Evolutionary conservation across 73 alveolate species (phyloP).

Genomic region (Halteria grandinella): DNA sequence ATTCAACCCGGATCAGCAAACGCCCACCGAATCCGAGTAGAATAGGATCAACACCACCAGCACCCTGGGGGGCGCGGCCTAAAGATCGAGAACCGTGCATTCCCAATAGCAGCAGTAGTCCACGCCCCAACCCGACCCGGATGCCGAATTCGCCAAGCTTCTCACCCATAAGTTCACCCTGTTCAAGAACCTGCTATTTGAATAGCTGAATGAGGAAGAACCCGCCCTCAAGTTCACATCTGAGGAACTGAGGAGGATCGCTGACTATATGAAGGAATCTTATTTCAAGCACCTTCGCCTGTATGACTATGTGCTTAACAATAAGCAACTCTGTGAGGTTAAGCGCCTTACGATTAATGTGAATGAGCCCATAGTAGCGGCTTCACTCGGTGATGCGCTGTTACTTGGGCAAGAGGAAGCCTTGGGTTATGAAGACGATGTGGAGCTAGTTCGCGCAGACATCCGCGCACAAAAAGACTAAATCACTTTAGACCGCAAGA

Average conservation of each 20-base stretch:
- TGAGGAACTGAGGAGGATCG: slow-evolving; percentile 32
- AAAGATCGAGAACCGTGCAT: too few species aligned
- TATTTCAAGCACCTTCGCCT: slow-evolving; percentile 49
- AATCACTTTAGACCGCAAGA: neutral
- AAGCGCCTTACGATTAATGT: neutral
- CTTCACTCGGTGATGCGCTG: slow-evolving; percentile 21
- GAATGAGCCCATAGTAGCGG: slow-evolving; percentile 1
- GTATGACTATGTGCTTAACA: slow-evolving; percentile 49
- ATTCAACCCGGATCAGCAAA: slow-evolving; percentile 29
- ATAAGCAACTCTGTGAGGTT: slow-evolving; percentile 37
- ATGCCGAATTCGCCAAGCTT: slow-evolving; percentile 3
- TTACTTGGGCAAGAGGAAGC: slow-evolving; percentile 11
- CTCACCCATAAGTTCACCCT: neutral
- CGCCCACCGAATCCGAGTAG: neutral
- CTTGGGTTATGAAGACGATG: slow-evolving; percentile 27
- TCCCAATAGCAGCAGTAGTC: neutral
- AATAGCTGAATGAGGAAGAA: slow-evolving; percentile 9
- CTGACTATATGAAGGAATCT: slow-evolving; percentile 28
- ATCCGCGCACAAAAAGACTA: neutral
- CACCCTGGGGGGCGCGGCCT: neutral
- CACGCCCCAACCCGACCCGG: too few species aligned
- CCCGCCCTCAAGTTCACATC: neutral
- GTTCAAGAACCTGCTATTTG: slow-evolving; percentile 3
- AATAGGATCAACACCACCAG: neutral
- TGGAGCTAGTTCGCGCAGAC: slow-evolving; percentile 5